phyloP scores from a whole-genome alignment of 2,329 filamentous ascomycete genomes.

The Epichloe gansuensis region DNA sequence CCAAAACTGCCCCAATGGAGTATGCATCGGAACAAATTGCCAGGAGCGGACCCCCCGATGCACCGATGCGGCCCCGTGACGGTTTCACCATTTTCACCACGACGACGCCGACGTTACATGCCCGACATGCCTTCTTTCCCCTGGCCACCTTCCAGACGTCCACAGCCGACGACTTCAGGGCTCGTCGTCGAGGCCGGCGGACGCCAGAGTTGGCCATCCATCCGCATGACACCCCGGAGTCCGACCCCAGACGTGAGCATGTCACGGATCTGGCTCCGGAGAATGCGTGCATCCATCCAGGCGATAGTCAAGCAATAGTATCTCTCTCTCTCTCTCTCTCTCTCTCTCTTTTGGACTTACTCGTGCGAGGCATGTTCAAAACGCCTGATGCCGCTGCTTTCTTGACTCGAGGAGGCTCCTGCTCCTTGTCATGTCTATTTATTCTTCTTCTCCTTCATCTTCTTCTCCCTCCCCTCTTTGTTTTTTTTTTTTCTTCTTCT shows the following conservation, averaged over 20 bases:
- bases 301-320: too few species aligned
- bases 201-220: too few species aligned
- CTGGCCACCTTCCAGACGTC: too few species aligned
- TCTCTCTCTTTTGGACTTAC: not conserved
- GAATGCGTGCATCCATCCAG: not conserved
- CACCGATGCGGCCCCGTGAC: not conserved
- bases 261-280: not conserved
- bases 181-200: too few species aligned
- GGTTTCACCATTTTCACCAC: constrained; percentile 1
- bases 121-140: not conserved
- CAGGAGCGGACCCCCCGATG: too few species aligned
- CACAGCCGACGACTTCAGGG: too few species aligned
- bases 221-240: too few species aligned
- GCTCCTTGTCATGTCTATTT: too few species aligned
- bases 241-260: not conserved
- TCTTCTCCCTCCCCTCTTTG: not conserved
- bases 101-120: not conserved
- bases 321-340: not conserved
- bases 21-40: too few species aligned
- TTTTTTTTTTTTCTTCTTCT: not conserved
- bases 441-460: not conserved
- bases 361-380: not conserved
- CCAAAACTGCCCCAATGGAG: too few species aligned
- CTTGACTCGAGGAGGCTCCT: not conserved
- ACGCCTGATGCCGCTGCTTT: not conserved